phyloP scores from a whole-genome alignment of 306 rosid genomes.

The Ormosia semicastrata region DNA sequence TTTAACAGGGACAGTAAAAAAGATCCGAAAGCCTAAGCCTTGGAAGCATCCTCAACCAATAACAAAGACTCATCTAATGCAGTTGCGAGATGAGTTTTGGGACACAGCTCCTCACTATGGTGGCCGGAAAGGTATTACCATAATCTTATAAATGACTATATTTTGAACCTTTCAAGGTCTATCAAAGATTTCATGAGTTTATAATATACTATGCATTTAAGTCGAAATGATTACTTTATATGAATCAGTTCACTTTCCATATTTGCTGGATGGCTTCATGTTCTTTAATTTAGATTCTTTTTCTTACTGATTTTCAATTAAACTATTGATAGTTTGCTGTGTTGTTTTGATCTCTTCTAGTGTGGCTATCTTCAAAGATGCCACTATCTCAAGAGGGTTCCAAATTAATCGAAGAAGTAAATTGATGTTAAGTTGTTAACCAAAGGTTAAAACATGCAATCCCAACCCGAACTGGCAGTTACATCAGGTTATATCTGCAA shows the following conservation, averaged over 20 bases:
- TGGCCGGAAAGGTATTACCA: slow-evolving; percentile 79
- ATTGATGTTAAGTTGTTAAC: not conserved
- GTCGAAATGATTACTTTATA: not conserved
- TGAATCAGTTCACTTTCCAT: not conserved
- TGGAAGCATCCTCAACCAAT: slow-evolving; percentile 99
- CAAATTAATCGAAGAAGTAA: not conserved
- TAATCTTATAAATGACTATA: not conserved
- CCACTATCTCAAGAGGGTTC: not conserved
- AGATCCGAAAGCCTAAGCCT: slow-evolving; percentile 92
- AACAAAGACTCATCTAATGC: slow-evolving; percentile 83
- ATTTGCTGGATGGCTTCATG: not conserved
- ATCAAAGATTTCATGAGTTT: not conserved
- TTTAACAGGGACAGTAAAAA: slow-evolving; percentile 64
- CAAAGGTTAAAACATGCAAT: not conserved
- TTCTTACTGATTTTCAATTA: not conserved
- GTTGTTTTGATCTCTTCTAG: not conserved
- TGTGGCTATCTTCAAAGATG: not conserved
- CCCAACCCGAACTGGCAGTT: not conserved
- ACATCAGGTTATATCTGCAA: not conserved
- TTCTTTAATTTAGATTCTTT: not conserved
- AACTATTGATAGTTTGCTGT: not conserved
- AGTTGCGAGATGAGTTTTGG: slow-evolving; percentile 97
- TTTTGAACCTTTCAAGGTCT: slow-evolving; percentile 10
- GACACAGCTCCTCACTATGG: slow-evolving; percentile 99
- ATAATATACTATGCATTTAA: not conserved